These are phyloP conservation scores for Endotrypanum monterogeii DNA, from an alignment of 208 protist genomes.

Conservation along the genomic window DNA sequence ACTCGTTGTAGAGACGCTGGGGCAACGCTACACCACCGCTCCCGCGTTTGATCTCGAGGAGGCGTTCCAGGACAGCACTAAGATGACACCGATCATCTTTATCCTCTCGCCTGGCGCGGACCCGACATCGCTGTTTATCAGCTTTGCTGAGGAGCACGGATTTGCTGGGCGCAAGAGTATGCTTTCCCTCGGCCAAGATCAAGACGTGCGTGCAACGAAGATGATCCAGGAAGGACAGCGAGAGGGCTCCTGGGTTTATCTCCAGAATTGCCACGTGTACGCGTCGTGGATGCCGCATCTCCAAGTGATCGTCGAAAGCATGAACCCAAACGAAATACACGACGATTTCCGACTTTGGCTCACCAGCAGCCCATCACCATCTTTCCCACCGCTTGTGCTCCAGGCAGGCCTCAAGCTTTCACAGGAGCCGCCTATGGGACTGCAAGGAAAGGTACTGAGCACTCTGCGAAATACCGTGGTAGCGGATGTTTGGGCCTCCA, in stretches of 20 bases:
- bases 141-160: slow-evolving; percentile 89
- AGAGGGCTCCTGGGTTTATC: slow-evolving; percentile 93
- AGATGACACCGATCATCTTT: slow-evolving; percentile 94
- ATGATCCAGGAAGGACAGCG: slow-evolving; percentile 83
- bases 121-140: slow-evolving; percentile 89
- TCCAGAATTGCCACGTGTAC: slow-evolving; percentile 97
- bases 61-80: slow-evolving; percentile 89
- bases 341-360: slow-evolving; percentile 95
- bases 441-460: slow-evolving; percentile 92
- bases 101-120: slow-evolving; percentile 94
- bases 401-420: slow-evolving; percentile 95
- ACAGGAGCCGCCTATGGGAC: slow-evolving; percentile 95
- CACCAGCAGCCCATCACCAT: slow-evolving; percentile 91
- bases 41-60: slow-evolving; percentile 84
- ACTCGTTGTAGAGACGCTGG: slow-evolving; percentile 72
- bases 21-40: slow-evolving; percentile 78
- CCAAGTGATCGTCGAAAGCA: slow-evolving; percentile 86
- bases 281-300: slow-evolving; percentile 94
- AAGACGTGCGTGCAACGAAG: slow-evolving; percentile 87
- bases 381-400: slow-evolving; percentile 94
- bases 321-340: slow-evolving; percentile 73
- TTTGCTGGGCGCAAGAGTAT: slow-evolving; percentile 85
- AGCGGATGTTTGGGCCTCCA: slow-evolving; percentile 64
- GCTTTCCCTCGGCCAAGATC: slow-evolving; percentile 95
- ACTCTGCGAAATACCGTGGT: slow-evolving; percentile 60